Evolutionary conservation across 108 stramenopile genomes (phyloP).

Genomic region (Seminavis robusta): DNA sequence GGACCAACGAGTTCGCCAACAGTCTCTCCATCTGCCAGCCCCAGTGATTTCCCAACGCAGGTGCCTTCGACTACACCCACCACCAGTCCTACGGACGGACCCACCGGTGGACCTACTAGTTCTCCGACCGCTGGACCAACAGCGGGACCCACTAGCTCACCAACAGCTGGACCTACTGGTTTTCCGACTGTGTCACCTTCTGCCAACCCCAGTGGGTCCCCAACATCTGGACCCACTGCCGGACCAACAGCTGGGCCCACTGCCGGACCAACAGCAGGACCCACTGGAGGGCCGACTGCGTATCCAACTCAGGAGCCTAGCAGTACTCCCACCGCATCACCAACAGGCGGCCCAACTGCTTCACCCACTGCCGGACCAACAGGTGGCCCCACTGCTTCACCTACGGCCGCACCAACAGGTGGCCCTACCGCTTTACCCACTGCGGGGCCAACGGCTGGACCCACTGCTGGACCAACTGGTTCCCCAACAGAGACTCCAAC

Average conservation of each 20-base stretch:
- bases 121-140: slow-evolving; percentile 4
- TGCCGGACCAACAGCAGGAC: no score
- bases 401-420: not conserved
- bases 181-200: slow-evolving; percentile 1
- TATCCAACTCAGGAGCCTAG: slow-evolving; percentile 9
- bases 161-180: slow-evolving; percentile 5
- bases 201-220: not conserved
- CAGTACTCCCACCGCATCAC: no score
- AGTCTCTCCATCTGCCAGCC: no score
- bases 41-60: no score
- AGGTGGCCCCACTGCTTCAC: not conserved
- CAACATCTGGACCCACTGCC: slow-evolving; percentile 3
- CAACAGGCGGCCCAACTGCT: no score
- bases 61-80: no score
- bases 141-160: slow-evolving; percentile 1
- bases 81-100: not conserved
- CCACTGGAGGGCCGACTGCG: slow-evolving; percentile 4
- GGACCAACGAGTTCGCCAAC: slow-evolving; percentile 8
- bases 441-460: slow-evolving; percentile 5
- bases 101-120: not conserved
- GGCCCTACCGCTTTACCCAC: slow-evolving; percentile 1
- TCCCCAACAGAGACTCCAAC: not conserved
- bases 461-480: slow-evolving; percentile 6
- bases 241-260: no score
- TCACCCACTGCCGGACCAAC: slow-evolving; percentile 2